Evolutionary conservation across 805 yeast genomes (phyloP).

Genomic region (Yamadazyma sp.): DNA sequence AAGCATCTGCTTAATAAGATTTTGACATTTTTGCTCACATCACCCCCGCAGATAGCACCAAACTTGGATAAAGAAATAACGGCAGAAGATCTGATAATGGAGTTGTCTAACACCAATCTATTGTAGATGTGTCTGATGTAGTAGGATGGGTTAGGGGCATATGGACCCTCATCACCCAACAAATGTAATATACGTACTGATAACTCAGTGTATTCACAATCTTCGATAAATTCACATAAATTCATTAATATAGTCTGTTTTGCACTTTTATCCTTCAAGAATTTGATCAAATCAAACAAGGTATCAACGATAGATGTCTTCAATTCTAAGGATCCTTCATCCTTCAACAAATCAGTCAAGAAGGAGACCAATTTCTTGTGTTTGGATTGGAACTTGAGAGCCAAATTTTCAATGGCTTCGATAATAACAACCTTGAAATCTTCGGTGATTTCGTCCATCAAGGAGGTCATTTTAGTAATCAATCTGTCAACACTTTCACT

Average conservation of each 20-base stretch:
- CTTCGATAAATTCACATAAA: slow-evolving; percentile 96
- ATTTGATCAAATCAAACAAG: slow-evolving; percentile 84
- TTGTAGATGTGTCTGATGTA: slow-evolving; percentile 96
- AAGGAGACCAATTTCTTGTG: slow-evolving; percentile 79
- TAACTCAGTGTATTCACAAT: slow-evolving; percentile 93
- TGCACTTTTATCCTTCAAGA: slow-evolving; percentile 69
- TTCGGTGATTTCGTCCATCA: slow-evolving; percentile 92
- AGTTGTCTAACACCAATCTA: slow-evolving; percentile 93
- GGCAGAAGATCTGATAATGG: slow-evolving; percentile 94
- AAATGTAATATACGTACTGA: slow-evolving; percentile 90
- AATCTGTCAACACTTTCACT: slow-evolving; percentile 78
- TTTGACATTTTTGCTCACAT: slow-evolving; percentile 65
- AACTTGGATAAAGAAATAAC: slow-evolving; percentile 90
- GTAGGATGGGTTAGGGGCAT: slow-evolving; percentile 77
- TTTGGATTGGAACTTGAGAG: slow-evolving; percentile 90
- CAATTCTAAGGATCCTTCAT: slow-evolving; percentile 85
- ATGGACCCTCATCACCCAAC: slow-evolving; percentile 93
- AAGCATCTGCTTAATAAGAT: slow-evolving; percentile 80
- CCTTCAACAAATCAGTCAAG: slow-evolving; percentile 79
- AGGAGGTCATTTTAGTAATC: slow-evolving; percentile 79
- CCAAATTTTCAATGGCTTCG: slow-evolving; percentile 90
- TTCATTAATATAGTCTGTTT: slow-evolving; percentile 81
- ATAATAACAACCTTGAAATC: slow-evolving; percentile 93
- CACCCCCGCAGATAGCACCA: slow-evolving; percentile 72
- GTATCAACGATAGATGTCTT: slow-evolving; percentile 91